Conservation (phyloP, 164 flowering plant genomes). For the Vitis rotundifolia region DNA sequence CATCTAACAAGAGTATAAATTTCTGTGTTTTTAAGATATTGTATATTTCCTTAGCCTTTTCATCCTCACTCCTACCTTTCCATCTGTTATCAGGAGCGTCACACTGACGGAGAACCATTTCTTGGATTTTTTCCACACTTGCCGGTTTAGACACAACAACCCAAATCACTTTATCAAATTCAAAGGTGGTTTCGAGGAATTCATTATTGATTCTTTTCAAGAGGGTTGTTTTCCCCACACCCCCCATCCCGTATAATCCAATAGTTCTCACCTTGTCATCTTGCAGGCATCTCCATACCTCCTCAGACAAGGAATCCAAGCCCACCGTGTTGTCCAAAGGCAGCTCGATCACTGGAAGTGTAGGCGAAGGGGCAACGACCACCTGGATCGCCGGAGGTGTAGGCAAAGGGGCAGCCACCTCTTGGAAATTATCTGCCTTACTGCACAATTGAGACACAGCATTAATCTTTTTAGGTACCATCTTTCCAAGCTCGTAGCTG, state of each 20-base stretch:
- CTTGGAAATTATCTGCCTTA: neutral
- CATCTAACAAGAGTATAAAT: conserved; percentile 13
- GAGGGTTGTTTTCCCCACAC: neutral
- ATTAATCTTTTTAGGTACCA: neutral
- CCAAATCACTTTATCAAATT: neutral
- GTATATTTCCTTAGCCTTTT: neutral
- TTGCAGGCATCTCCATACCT: neutral
- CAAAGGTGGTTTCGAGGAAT: neutral
- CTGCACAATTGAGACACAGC: neutral
- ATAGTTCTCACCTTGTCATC: neutral
- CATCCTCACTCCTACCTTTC: neutral
- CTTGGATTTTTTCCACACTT: neutral
- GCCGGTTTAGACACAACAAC: neutral
- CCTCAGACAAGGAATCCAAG: neutral
- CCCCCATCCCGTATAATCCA: neutral
- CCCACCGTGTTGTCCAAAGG: neutral
- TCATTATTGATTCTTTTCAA: neutral
- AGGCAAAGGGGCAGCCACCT: neutral
- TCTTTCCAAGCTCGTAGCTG: neutral
- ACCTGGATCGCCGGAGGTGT: neutral
- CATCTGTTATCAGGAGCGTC: neutral
- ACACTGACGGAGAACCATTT: too few species aligned
- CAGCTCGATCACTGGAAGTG: neutral
- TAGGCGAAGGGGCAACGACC: too few species aligned
- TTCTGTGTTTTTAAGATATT: neutral